Conservation (phyloP, 352 stramenopile genomes). For the Phytophthora ramorum region DNA sequence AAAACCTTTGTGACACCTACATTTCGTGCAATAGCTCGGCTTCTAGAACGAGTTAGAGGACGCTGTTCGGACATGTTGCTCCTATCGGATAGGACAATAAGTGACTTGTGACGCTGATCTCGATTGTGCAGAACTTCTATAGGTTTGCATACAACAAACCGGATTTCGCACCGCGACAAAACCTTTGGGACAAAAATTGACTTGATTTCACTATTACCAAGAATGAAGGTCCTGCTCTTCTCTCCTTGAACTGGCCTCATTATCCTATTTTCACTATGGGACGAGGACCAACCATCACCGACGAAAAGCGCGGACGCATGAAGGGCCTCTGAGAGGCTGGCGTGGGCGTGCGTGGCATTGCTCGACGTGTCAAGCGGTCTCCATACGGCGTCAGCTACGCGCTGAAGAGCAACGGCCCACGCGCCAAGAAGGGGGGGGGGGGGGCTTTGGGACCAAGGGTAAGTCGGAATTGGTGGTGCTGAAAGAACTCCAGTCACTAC, state of each 20-base stretch:
- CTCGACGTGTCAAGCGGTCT: neutral
- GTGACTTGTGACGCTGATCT: conserved; percentile 8
- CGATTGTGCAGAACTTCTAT: conserved; percentile 4
- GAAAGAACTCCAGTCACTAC: conserved; percentile 24
- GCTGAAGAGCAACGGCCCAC: too few species aligned
- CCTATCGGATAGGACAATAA: too few species aligned
- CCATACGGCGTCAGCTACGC: conserved; percentile 4
- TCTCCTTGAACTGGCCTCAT: neutral
- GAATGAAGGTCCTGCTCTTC: neutral
- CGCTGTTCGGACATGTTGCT: too few species aligned
- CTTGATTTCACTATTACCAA: conserved; percentile 9
- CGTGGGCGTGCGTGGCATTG: neutral
- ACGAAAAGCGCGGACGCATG: conserved; percentile 7
- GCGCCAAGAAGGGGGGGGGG: conserved; percentile 8
- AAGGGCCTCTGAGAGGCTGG: conserved; percentile 6
- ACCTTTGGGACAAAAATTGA: conserved; percentile 9
- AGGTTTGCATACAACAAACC: conserved; percentile 6
- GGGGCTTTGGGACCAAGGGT: conserved; percentile 10
- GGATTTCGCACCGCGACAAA: conserved; percentile 13
- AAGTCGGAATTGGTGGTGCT: conserved; percentile 29
- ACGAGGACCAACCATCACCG: neutral
- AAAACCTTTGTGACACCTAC: conserved; percentile 12
- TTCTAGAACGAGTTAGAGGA: conserved; percentile 11
- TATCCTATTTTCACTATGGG: conserved; percentile 9
- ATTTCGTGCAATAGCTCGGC: neutral